phyloP scores from a whole-genome alignment of 2,329 filamentous ascomycete species.

The Aspergillus pseudotamarii region DNA sequence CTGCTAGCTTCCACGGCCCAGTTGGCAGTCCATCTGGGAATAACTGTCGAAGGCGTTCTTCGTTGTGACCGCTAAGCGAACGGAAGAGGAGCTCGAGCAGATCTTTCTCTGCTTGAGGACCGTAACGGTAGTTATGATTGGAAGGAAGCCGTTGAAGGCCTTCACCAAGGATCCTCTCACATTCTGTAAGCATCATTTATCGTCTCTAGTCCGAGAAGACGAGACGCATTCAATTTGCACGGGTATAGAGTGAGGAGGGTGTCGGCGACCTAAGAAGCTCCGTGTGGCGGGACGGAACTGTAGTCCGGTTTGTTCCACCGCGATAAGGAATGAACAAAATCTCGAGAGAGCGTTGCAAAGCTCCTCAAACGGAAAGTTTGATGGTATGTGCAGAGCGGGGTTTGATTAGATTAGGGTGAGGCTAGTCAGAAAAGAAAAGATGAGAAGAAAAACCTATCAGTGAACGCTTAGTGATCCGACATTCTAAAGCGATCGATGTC shows the following conservation, averaged over 20 bases:
- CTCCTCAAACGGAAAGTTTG: not conserved
- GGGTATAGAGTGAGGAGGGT: conserved; percentile 3
- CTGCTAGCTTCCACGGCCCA: conserved; percentile 72
- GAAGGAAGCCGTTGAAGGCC: conserved; percentile 77
- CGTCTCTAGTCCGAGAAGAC: conserved; percentile 18
- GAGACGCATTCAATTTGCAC: conserved; percentile 31
- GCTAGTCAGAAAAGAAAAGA: not conserved
- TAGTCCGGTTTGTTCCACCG: conserved; percentile 4
- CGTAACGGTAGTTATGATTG: conserved; percentile 75
- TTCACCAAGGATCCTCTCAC: conserved; percentile 80
- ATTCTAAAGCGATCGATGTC: conserved; percentile 19
- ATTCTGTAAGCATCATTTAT: conserved; percentile 51
- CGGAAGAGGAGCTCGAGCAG: conserved; percentile 82
- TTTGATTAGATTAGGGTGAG: not conserved
- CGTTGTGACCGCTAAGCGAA: conserved; percentile 75
- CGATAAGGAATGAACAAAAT: conserved; percentile 4
- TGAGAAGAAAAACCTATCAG: conserved; percentile 4
- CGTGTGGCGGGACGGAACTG: conserved; percentile 14
- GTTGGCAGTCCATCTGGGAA: conserved; percentile 75
- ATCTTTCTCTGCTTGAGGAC: conserved; percentile 67
- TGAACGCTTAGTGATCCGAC: conserved; percentile 20
- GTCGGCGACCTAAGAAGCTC: conserved; percentile 8
- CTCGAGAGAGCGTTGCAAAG: not conserved
- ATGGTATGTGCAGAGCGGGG: not conserved
- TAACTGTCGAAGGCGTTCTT: conserved; percentile 74